These are phyloP conservation scores for Avena atlantica DNA, from an alignment of 176 grass and related monocot genomes.

Conservation along the genomic window DNA sequence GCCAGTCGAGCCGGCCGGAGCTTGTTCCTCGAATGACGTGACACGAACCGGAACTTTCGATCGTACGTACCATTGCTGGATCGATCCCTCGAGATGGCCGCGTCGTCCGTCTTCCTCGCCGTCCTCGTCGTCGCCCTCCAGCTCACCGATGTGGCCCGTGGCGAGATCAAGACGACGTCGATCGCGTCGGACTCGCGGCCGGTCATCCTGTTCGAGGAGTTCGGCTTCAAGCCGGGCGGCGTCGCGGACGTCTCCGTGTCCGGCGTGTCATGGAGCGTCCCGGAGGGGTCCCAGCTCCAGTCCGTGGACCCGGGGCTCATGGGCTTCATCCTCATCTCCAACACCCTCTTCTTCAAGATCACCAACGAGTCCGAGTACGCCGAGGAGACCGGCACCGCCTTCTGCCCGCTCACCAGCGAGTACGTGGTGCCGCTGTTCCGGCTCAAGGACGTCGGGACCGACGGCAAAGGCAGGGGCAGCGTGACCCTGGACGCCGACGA, in stretches of 20 bases:
- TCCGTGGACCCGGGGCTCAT: slow-evolving; percentile 40
- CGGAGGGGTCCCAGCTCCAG: slow-evolving; percentile 5
- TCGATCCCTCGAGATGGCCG: slow-evolving; percentile 34
- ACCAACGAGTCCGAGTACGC: slow-evolving; percentile 67
- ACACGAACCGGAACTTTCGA: background rate
- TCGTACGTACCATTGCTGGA: background rate
- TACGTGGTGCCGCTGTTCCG: slow-evolving; percentile 50
- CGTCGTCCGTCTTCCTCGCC: slow-evolving; percentile 39
- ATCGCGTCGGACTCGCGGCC: slow-evolving; percentile 51
- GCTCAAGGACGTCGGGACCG: slow-evolving; percentile 49
- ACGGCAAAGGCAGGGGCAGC: slow-evolving; percentile 26
- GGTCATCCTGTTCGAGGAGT: slow-evolving; percentile 82
- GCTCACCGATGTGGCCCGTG: slow-evolving; percentile 30
- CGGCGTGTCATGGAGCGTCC: slow-evolving; percentile 51
- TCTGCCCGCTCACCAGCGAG: slow-evolving; percentile 65
- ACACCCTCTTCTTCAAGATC: slow-evolving; percentile 51
- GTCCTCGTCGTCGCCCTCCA: background rate
- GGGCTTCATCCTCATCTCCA: slow-evolving; percentile 79
- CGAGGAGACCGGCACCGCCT: slow-evolving; percentile 49
- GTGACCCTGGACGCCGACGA: slow-evolving; percentile 40
- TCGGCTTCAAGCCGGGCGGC: slow-evolving; percentile 56
- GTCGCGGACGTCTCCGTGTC: slow-evolving; percentile 41
- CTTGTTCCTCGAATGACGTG: slow-evolving; percentile 21
- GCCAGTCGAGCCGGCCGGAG: slow-evolving; percentile 32
- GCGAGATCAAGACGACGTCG: slow-evolving; percentile 67